A percentile compares a stretch with the other conserved stretches of the same genome.
Evolutionary conservation across 1,284 basidiomycete genomes (phyloP).

Genomic region (Schizophyllum amplum): DNA sequence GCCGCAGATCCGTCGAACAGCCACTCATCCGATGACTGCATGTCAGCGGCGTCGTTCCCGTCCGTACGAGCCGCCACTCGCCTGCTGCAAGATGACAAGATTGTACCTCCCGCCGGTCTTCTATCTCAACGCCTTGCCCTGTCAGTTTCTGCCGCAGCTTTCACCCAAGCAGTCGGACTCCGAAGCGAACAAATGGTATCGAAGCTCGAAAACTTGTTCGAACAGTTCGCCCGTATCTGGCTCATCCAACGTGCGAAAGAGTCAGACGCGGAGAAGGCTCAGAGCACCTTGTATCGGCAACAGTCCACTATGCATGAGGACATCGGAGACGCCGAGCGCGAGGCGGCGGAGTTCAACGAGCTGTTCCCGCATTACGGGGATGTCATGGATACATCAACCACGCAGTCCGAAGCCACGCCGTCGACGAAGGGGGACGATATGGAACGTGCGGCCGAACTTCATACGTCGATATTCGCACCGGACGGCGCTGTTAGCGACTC

Average conservation of each 20-base stretch:
- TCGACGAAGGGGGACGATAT: slow-evolving; percentile 8
- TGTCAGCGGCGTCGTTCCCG: slow-evolving; percentile 44
- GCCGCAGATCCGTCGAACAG: not conserved
- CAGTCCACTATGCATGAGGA: slow-evolving; percentile 53
- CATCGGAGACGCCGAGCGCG: slow-evolving; percentile 64
- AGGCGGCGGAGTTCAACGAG: slow-evolving; percentile 75
- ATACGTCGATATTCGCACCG: slow-evolving; percentile 25
- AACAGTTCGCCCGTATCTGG: slow-evolving; percentile 78
- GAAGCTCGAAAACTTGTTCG: slow-evolving; percentile 33
- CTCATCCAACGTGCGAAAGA: slow-evolving; percentile 70
- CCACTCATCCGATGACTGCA: not conserved
- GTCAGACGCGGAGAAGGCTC: slow-evolving; percentile 55
- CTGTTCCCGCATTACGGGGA: slow-evolving; percentile 42
- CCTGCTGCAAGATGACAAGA: not conserved
- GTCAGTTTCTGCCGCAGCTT: slow-evolving; percentile 32
- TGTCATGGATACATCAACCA: not conserved
- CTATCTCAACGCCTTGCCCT: slow-evolving; percentile 33
- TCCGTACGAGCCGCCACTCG: slow-evolving; percentile 32
- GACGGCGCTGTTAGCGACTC: no score
- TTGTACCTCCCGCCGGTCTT: not conserved
- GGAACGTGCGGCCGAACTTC: slow-evolving; percentile 27
- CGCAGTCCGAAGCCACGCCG: not conserved
- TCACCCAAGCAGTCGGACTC: slow-evolving; percentile 27
- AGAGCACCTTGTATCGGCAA: slow-evolving; percentile 75
- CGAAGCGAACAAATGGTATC: slow-evolving; percentile 30